phyloP scores from a whole-genome alignment of 2,329 filamentous ascomycete genomes.

The Lasiodiplodia sp. region DNA sequence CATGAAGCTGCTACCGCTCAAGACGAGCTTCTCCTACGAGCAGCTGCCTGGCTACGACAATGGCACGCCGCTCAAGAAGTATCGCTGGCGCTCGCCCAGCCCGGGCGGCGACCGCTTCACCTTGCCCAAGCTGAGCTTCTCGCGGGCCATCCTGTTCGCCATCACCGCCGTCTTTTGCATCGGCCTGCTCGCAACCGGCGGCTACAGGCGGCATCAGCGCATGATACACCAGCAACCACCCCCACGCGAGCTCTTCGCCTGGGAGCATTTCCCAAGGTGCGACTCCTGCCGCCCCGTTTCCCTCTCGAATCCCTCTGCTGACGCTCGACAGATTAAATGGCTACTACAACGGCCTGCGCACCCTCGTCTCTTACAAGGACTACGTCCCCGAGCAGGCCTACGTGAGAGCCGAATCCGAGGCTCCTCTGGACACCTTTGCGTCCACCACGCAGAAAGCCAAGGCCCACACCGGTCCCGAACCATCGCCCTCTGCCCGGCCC shows the following conservation, averaged over 20 bases:
- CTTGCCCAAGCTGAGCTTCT: constrained; percentile 44
- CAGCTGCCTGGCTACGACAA: constrained; percentile 52
- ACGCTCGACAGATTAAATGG: constrained; percentile 48
- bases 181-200: constrained; percentile 51
- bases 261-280: constrained; percentile 55
- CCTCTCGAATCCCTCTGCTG: not conserved
- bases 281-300: constrained; percentile 28
- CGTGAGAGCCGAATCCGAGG: constrained; percentile 48
- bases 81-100: constrained; percentile 50
- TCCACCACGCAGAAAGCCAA: constrained; percentile 29
- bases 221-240: constrained; percentile 28
- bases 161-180: constrained; percentile 51
- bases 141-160: constrained; percentile 50
- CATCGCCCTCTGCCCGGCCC: constrained; percentile 44
- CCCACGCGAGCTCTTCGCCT: constrained; percentile 49
- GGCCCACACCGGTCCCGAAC: constrained; percentile 38
- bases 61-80: constrained; percentile 44
- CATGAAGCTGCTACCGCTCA: constrained; percentile 51
- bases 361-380: constrained; percentile 51
- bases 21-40: constrained; percentile 55
- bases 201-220: constrained; percentile 47
- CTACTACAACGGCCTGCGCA: constrained; percentile 58
- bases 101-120: constrained; percentile 35
- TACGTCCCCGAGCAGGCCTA: constrained; percentile 54
- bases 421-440: constrained; percentile 47